Conservation (phyloP, 345 rosid species). For the Lepidium didymum region DNA sequence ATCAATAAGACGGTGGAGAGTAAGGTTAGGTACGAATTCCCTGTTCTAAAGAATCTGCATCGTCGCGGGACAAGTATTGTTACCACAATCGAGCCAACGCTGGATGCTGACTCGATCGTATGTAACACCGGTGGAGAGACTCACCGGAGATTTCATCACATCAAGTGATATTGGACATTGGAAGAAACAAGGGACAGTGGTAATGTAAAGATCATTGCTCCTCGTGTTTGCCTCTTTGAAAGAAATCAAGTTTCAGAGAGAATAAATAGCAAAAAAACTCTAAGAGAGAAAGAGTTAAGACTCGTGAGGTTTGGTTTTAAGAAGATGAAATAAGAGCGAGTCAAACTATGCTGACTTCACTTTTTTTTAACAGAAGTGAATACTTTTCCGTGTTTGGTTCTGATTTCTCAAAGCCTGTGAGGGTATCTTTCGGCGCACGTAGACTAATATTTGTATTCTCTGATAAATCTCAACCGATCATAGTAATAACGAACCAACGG, state of each 20-base stretch:
- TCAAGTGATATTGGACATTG: constrained; percentile 85
- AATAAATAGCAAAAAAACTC: neutral
- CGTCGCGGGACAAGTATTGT: constrained; percentile 88
- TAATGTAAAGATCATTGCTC: constrained; percentile 52
- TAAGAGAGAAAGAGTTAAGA: constrained; percentile 21
- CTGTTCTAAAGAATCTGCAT: constrained; percentile 77
- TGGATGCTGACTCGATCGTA: constrained; percentile 88
- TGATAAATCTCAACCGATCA: neutral
- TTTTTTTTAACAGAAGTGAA: constrained; percentile 12
- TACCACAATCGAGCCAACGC: constrained; percentile 81
- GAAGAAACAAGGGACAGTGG: constrained; percentile 66
- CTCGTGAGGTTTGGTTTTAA: constrained; percentile 16
- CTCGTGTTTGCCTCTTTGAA: constrained; percentile 27
- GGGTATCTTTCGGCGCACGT: neutral
- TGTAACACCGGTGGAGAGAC: constrained; percentile 91
- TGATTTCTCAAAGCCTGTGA: neutral
- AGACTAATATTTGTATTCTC: neutral
- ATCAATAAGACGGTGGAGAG: constrained; percentile 68
- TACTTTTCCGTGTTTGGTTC: neutral
- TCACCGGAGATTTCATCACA: constrained; percentile 89
- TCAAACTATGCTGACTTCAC: constrained; percentile 51
- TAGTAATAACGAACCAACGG: neutral
- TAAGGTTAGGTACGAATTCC: constrained; percentile 73
- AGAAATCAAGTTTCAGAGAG: neutral
- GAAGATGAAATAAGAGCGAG: constrained; percentile 42